Evolutionary conservation across 1,139 yeast genomes (phyloP), one percentile per base, ranked within the genome.

Genomic region (Wickerhamiella pararugosa): DNA sequence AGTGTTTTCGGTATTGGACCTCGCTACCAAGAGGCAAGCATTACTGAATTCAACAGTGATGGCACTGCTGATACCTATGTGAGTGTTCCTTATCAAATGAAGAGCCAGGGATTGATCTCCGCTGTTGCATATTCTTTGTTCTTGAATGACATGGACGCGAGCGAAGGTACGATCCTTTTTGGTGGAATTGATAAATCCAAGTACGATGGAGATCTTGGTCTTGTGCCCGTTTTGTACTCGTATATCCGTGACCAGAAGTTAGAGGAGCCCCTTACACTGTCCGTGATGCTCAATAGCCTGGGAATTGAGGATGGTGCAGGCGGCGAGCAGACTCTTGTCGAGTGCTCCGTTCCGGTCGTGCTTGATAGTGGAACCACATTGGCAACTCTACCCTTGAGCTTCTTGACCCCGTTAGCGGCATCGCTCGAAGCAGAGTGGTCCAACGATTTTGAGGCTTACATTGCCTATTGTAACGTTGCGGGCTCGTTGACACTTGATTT

Each of bases 331-430:
- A 58, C 59, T 32, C 56, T 62, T 11, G 41, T 58, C 37, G 39
- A 45, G 25, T 49, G 52, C 37, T 49, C 59, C 52, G 39, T 48
- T 37, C 62, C 72, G 1, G 80, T 76, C 3, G 57, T 75, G 36
- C 59, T 79, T 33, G 90, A 79, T 58, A 71, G 83, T 1, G 90
- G 90, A 37, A 71, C 86, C 7, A 73, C 86, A 2, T 58, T 74
- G 41, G 66, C 79, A 5, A 70, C 68, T 49, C 56, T 76, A 1
- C 80, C 83, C 11, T 40, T 52, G 1, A 54, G 49, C n/a, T 52
- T 70, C 26, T 58, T 73, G 8, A 51, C 48, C 25, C 44, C 49
- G 29, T 41, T 61, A 36, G 56, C 56, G 37, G 49, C 44, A 4
- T 57, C 60, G 3, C 42, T 61, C 33, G 60, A 60, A 45, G 62